Evolutionary conservation across 441 rosid species (phyloP), one percentile per base, ranked within the genome.

Genomic region (Euphorbia celastroides): DNA sequence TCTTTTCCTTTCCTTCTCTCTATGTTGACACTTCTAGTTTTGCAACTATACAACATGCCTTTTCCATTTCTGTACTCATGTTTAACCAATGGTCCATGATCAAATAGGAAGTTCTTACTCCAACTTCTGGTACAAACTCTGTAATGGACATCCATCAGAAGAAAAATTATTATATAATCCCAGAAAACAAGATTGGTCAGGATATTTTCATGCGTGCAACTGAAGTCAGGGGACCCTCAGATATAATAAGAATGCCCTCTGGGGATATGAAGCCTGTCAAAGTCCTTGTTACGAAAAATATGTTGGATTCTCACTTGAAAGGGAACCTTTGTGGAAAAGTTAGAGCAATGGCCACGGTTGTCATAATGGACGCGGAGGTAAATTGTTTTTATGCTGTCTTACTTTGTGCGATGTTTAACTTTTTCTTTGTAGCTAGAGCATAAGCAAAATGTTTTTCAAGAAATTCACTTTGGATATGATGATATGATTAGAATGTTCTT

Each of bases 131-230:
- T 70, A 81, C 82, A 75, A 83, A 73, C 73, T 84, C 96, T 48
- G 69, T 84, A 73, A 75, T 83, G 67, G 92, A 86, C 67, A 79
- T 87, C 69, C 96, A 85, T 79, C 90, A 88, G 69, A 88, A 74
- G 85, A 86, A 79, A 79, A 84, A 82, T 72, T 88, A 87, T 79
- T 92, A 76, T 64, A 85, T 95, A 77, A 80, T 92, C 72, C 97
- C 98, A 36, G 88, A 84, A 75, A 95, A 95, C 82, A 90, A 90
- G 80, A 93, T 95, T 77, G 99, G 98, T 68, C 90, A 83, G 78
- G 99, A 95, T 73, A 88, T 95, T 75, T 92, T 82, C 75, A 80
- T 95, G 55, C 86, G 95, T 64, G 85, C 90, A 60, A 78, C 85
- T 36, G 93, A 92, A 79, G 79, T 75, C 69, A 75, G 77, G 72